phyloP scores from a whole-genome alignment of 768 basidiomycete genomes.

The Pulveroboletus sp. region DNA sequence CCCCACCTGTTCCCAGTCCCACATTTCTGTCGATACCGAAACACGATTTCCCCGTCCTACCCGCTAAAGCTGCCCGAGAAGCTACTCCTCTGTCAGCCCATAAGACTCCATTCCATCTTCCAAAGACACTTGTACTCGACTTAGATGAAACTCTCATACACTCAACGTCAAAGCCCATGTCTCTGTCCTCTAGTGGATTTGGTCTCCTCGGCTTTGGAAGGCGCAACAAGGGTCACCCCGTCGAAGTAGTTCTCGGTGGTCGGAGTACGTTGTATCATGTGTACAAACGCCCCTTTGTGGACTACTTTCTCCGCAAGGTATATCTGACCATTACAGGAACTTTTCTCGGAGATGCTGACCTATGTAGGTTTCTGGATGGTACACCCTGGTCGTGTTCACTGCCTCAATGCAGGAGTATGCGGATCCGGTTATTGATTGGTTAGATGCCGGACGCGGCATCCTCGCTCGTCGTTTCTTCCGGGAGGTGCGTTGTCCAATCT shows the following conservation, averaged over 20 bases:
- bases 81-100: conserved; percentile 43
- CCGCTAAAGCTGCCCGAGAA: conserved; percentile 34
- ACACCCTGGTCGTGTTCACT: conserved; percentile 97
- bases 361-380: conserved; percentile 90
- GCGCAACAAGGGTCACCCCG: conserved; percentile 72
- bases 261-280: conserved; percentile 93
- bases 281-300: conserved; percentile 96
- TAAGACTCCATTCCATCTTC: conserved; percentile 71
- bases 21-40: conserved; percentile 9
- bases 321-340: conserved; percentile 14
- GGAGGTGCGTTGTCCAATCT: conserved; percentile 53
- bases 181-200: conserved; percentile 42
- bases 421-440: conserved; percentile 99
- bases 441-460: conserved; percentile 91
- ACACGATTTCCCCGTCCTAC: conserved; percentile 12
- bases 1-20: conserved; percentile 14
- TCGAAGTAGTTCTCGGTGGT: conserved; percentile 88
- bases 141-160: conserved; percentile 98
- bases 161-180: conserved; percentile 81
- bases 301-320: conserved; percentile 89
- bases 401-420: conserved; percentile 99
- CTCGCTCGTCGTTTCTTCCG: conserved; percentile 86
- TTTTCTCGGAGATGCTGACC: conserved; percentile 4
- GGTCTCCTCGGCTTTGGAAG: conserved; percentile 59
- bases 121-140: conserved; percentile 95